These are phyloP conservation scores for Fusarium dimerum DNA, from an alignment of 2,329 filamentous ascomycete genomes.

Conservation along the genomic window DNA sequence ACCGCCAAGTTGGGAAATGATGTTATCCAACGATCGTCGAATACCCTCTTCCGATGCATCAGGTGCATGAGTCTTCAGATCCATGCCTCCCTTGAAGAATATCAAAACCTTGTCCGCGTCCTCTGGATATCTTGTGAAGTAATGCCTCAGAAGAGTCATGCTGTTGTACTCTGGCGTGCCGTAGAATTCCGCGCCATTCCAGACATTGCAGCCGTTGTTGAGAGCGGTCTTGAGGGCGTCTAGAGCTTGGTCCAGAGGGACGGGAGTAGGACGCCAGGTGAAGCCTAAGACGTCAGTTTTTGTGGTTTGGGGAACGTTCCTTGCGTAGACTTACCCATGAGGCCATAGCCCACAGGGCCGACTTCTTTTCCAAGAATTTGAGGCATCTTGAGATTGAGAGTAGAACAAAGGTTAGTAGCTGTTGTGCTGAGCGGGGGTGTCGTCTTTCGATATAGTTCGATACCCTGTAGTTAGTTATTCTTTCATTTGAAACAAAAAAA, in stretches of 20 bases:
- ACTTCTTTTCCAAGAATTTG: slow-evolving; percentile 45
- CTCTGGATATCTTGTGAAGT: slow-evolving; percentile 65
- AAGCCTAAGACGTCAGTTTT: slow-evolving; percentile 35
- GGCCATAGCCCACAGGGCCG: slow-evolving; percentile 53
- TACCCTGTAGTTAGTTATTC: not conserved
- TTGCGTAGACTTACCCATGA: slow-evolving; percentile 47
- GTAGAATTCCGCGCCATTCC: slow-evolving; percentile 69
- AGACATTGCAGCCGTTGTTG: slow-evolving; percentile 47
- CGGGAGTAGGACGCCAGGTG: slow-evolving; percentile 42
- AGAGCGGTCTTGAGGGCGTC: slow-evolving; percentile 57
- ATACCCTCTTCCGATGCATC: slow-evolving; percentile 57
- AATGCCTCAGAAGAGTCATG: slow-evolving; percentile 60
- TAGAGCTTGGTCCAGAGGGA: slow-evolving; percentile 50
- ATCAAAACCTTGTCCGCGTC: slow-evolving; percentile 63
- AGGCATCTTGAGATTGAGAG: slow-evolving; percentile 15
- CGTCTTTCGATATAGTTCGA: not conserved
- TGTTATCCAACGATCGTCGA: slow-evolving; percentile 59
- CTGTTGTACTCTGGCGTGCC: slow-evolving; percentile 58
- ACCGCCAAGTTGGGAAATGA: slow-evolving; percentile 51
- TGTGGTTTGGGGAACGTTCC: not conserved
- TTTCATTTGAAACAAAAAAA: too few relatives aligned
- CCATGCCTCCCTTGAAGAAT: slow-evolving; percentile 60
- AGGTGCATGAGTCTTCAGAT: slow-evolving; percentile 37
- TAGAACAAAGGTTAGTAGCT: not conserved
- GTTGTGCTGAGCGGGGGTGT: not conserved